Evolutionary conservation across 2,329 filamentous ascomycete genomes (phyloP), one percentile per base, ranked within the genome.

Genomic region (Lachnellula hyalina): DNA sequence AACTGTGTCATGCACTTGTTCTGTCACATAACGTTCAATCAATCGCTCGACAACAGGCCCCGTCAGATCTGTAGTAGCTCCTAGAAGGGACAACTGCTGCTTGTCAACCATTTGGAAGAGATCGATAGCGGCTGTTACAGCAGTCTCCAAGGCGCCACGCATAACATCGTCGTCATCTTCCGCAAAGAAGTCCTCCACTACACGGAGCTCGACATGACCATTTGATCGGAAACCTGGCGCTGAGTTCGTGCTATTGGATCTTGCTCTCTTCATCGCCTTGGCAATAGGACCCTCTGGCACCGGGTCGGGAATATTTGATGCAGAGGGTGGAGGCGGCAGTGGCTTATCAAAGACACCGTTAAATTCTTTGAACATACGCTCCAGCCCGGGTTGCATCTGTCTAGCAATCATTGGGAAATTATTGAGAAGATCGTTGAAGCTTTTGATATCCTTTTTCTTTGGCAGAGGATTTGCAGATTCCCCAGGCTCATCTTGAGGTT

Each of bases 51-150:
- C 92, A 8, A 95, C 75, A 1, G 92, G 90, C 0, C 94, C 93
- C 0, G 94, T 97, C 50, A 99, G 75, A 68, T 96, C 91, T 2
- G 95, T 99, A 1, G 91, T 96, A 4, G 92, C 89, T 17, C 92
- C 94, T 4, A 99, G 78, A 36, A 96, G 79, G 3, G 93, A 96
- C 28, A 99, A 76, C 66, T 97, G 94, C 65, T 96, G 90, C 70
- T 96, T 96, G 69, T 99, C 94, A 5, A 99, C 93, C 56, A 86
- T 85, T 66, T 97, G 93, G 63, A 99, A 99, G 1, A 97, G 79
- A 66, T 99, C 94, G 62, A 99, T 97, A 0, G 92, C 94, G 9
- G 89, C 83, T 9, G 90, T 96, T 11, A 99, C 89, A 1, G 93
- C 92, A 1, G 89, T 95, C 72, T 99, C 94, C 14, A 97, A 75